Evolutionary conservation across 768 basidiomycete genomes (phyloP).

Genomic region (Podaxis mareebaensis): DNA sequence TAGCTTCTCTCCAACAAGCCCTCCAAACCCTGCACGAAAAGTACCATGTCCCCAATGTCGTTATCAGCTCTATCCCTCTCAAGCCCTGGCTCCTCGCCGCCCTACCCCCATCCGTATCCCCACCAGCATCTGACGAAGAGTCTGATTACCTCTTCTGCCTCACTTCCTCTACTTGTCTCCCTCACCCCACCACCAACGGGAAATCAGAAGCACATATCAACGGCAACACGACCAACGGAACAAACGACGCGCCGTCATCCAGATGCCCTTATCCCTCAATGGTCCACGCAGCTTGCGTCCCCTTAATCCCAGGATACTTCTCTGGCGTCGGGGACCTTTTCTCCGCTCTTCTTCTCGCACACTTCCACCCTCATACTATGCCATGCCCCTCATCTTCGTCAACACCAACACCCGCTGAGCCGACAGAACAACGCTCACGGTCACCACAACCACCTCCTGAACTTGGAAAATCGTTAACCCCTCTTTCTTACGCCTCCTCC

Average conservation of each 20-base stretch:
- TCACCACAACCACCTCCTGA: conserved; percentile 14
- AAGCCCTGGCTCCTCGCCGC: conserved; percentile 56
- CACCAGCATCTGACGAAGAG: conserved; percentile 27
- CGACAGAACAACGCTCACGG: background rate
- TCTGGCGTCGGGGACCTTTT: conserved; percentile 97
- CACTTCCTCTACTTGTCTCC: conserved; percentile 54
- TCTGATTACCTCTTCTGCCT: conserved; percentile 75
- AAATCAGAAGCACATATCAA: background rate
- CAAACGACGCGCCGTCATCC: background rate
- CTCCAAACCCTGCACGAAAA: conserved; percentile 73
- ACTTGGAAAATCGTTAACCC: conserved; percentile 22
- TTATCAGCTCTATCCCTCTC: conserved; percentile 88
- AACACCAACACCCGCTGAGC: background rate
- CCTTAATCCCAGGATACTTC: conserved; percentile 87
- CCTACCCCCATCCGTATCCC: conserved; percentile 50
- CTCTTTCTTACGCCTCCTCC: conserved; percentile 62
- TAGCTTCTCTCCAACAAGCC: conserved; percentile 65
- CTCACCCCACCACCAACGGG: conserved; percentile 14
- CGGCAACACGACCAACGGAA: background rate
- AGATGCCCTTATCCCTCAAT: conserved; percentile 28
- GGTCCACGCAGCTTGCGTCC: conserved; percentile 73
- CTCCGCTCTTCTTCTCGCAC: conserved; percentile 85
- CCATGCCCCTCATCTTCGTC: background rate
- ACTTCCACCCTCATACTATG: conserved; percentile 49
- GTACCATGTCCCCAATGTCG: conserved; percentile 80